phyloP scores from a whole-genome alignment of 2,329 filamentous ascomycete genomes.

The Didymellaceae sp. region DNA sequence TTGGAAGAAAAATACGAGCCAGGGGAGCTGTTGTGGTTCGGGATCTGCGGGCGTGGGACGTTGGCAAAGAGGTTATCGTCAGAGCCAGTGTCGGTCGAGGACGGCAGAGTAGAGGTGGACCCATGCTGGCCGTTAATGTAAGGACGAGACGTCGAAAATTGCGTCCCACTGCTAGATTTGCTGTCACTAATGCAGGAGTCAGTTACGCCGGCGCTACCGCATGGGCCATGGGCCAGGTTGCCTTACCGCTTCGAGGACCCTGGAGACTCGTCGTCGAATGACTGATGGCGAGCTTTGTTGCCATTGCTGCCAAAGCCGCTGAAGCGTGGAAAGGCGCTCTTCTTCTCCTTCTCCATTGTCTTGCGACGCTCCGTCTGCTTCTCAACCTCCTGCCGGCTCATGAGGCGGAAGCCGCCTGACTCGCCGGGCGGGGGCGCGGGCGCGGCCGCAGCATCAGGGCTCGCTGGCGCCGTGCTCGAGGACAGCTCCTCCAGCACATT shows the following conservation, averaged over 20 bases:
- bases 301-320: slow-evolving; percentile 37
- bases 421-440: slow-evolving; percentile 27
- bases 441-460: slow-evolving; percentile 25
- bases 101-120: slow-evolving; percentile 50
- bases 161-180: slow-evolving; percentile 50
- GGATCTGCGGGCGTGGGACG: slow-evolving; percentile 37
- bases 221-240: slow-evolving; percentile 24
- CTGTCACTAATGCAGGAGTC: slow-evolving; percentile 45
- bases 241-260: slow-evolving; percentile 47
- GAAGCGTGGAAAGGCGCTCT: slow-evolving; percentile 44
- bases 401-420: slow-evolving; percentile 43
- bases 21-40: slow-evolving; percentile 40
- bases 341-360: slow-evolving; percentile 40
- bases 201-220: slow-evolving; percentile 35
- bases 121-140: slow-evolving; percentile 47
- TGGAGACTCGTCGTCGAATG: slow-evolving; percentile 47
- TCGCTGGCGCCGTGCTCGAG: slow-evolving; percentile 19
- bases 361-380: slow-evolving; percentile 36
- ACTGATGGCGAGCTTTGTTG: slow-evolving; percentile 44
- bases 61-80: slow-evolving; percentile 48
- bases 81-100: slow-evolving; percentile 48
- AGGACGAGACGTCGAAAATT: slow-evolving; percentile 42
- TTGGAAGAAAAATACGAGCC: slow-evolving; percentile 30
- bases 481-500: slow-evolving; percentile 42
- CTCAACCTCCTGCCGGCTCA: slow-evolving; percentile 43